These are phyloP conservation scores for Cladorrhinum sp. DNA, from an alignment of 2,329 filamentous ascomycete genomes.

Conservation along the genomic window DNA sequence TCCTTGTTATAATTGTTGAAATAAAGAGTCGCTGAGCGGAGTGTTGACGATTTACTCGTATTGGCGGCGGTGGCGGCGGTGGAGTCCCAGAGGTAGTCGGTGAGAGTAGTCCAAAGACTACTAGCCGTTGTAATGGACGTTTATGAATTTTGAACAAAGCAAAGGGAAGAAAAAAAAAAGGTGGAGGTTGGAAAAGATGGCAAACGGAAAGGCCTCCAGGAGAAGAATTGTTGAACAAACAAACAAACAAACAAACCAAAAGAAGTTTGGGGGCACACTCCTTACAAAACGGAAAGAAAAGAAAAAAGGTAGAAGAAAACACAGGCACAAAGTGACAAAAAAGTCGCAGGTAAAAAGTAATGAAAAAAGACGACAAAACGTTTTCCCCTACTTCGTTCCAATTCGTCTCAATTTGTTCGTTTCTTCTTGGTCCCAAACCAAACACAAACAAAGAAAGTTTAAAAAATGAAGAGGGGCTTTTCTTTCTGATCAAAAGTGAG, in stretches of 20 bases:
- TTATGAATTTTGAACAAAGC: background rate
- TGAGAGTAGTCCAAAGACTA: background rate
- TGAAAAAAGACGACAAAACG: too few species aligned
- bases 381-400: too few species aligned
- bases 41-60: background rate
- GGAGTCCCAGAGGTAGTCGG: background rate
- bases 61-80: background rate
- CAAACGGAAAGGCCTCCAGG: too few species aligned
- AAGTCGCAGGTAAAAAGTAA: too few species aligned
- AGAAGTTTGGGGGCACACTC: background rate
- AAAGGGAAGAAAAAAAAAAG: background rate
- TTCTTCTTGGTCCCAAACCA: too few species aligned
- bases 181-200: background rate
- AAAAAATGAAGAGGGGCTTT: background rate
- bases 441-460: background rate
- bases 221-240: too few species aligned
- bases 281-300: background rate
- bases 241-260: background rate
- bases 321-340: background rate
- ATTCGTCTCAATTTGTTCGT: too few species aligned
- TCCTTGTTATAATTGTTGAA: conserved; percentile 30
- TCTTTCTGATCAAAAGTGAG: background rate
- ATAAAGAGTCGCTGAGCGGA: background rate
- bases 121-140: background rate
- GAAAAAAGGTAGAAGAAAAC: background rate